Percentiles rank a stretch among this genome's conserved stretches.
These are phyloP conservation scores for Calamus simplicifolius DNA, from an alignment of 176 grass and related monocot species.

Conservation along the genomic window DNA sequence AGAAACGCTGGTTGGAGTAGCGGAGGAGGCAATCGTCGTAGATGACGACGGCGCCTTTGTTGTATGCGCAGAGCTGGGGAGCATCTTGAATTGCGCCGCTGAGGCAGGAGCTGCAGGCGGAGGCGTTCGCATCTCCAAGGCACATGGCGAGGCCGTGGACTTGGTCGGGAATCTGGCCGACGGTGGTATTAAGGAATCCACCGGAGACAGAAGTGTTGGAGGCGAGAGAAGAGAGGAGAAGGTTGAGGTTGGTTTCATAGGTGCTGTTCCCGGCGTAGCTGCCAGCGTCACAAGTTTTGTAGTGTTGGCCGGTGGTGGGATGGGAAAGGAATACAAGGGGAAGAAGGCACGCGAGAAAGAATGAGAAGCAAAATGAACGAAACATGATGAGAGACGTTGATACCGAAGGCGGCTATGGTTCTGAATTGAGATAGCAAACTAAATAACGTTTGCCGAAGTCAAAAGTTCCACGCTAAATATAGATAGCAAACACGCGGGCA, in stretches of 20 bases:
- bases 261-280: conserved; percentile 27
- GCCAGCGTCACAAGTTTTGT: neutral
- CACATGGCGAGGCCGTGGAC: conserved; percentile 27
- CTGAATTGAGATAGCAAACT: too few relatives aligned
- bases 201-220: conserved; percentile 1
- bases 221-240: conserved; percentile 22
- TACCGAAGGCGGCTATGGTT: too few relatives aligned
- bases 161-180: conserved; percentile 3
- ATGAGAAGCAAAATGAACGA: too few relatives aligned
- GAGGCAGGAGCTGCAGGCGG: conserved; percentile 29
- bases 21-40: conserved; percentile 38
- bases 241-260: conserved; percentile 38
- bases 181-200: conserved; percentile 13
- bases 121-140: conserved; percentile 29
- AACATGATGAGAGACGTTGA: too few relatives aligned
- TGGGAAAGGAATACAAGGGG: too few relatives aligned
- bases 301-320: too few relatives aligned
- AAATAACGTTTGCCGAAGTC: too few relatives aligned
- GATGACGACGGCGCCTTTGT: conserved; percentile 20
- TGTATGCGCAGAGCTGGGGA: conserved; percentile 13
- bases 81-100: conserved; percentile 12
- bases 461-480: too few relatives aligned
- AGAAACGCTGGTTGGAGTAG: conserved; percentile 32
- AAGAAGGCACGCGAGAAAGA: too few relatives aligned
- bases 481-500: too few relatives aligned